Percentiles rank a stretch among this genome's conserved stretches.
phyloP scores from a whole-genome alignment of 192 early-diverging fungal genomes.

The Lunasporangiospora selenospora region DNA sequence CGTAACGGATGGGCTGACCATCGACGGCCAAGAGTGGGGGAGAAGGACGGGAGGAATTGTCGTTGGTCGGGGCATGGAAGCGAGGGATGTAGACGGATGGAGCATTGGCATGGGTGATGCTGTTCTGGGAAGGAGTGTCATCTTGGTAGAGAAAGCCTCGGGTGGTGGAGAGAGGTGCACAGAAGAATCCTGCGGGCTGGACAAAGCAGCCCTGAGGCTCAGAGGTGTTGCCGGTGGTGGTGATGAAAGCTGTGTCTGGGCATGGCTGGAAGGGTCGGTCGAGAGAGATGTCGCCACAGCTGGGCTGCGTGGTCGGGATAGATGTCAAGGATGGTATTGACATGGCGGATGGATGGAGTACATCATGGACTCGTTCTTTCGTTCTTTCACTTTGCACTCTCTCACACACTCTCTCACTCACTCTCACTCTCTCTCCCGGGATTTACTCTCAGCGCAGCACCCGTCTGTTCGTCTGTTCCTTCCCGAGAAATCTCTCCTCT shows the following conservation, averaged over 20 bases:
- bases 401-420: too few species aligned
- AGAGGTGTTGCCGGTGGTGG: neutral
- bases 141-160: slow-evolving; percentile 23
- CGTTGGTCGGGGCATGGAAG: slow-evolving; percentile 14
- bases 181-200: slow-evolving; percentile 21
- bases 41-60: slow-evolving; percentile 13
- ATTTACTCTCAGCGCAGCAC: too few species aligned
- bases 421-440: too few species aligned
- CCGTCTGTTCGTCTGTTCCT: too few species aligned
- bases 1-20: slow-evolving; percentile 17
- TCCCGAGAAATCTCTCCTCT: too few species aligned
- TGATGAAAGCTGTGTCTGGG: slow-evolving; percentile 4
- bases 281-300: slow-evolving; percentile 21
- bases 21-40: slow-evolving; percentile 20
- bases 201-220: slow-evolving; percentile 27
- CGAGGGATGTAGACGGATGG: slow-evolving; percentile 4
- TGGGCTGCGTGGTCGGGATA: slow-evolving; percentile 29
- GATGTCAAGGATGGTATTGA: slow-evolving; percentile 11
- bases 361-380: neutral
- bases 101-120: neutral
- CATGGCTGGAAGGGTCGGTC: slow-evolving; percentile 8
- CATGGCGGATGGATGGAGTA: slow-evolving; percentile 2
- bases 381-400: neutral
- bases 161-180: slow-evolving; percentile 33
- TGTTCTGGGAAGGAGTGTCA: slow-evolving; percentile 4